Percentiles rank a stretch among this genome's conserved stretches.
phyloP scores from a whole-genome alignment of 495 filamentous ascomycete species.

The Tricharina praecox region DNA sequence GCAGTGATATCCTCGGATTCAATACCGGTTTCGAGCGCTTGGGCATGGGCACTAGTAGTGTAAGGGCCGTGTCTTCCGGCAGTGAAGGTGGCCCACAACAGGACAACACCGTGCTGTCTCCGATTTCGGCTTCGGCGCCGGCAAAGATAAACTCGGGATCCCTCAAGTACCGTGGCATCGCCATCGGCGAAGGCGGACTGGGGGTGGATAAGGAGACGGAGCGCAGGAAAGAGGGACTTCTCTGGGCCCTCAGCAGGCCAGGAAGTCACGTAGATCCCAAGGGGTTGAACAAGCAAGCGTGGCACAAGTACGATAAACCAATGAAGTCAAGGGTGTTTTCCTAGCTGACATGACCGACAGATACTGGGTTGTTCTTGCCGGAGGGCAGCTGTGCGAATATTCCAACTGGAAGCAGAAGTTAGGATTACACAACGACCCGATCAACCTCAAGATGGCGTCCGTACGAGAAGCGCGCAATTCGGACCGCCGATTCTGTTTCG shows the following conservation, averaged over 20 bases:
- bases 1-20: constrained; percentile 20
- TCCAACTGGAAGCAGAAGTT: constrained; percentile 98
- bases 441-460: constrained; percentile 90
- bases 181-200: constrained; percentile 28
- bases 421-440: constrained; percentile 94
- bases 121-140: constrained; percentile 16
- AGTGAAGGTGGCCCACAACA: constrained; percentile 17
- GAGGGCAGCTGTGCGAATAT: constrained; percentile 91
- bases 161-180: constrained; percentile 35
- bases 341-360: too few species aligned
- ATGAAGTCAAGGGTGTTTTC: too few species aligned
- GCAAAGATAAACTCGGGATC: constrained; percentile 28
- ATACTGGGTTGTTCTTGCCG: constrained; percentile 96
- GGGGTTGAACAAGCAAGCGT: constrained; percentile 86
- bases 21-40: constrained; percentile 25
- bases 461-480: constrained; percentile 88
- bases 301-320: constrained; percentile 74
- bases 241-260: constrained; percentile 87
- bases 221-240: constrained; percentile 72
- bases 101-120: constrained; percentile 18
- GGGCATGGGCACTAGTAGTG: constrained; percentile 24
- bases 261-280: constrained; percentile 91
- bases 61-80: constrained; percentile 23
- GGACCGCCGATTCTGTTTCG: constrained; percentile 92
- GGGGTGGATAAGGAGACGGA: constrained; percentile 28